A percentile compares a stretch with the other conserved stretches of the same genome.
These are phyloP conservation scores for Chloranthus sessilifolius DNA, from an alignment of 164 flowering plant species.

Conservation along the genomic window DNA sequence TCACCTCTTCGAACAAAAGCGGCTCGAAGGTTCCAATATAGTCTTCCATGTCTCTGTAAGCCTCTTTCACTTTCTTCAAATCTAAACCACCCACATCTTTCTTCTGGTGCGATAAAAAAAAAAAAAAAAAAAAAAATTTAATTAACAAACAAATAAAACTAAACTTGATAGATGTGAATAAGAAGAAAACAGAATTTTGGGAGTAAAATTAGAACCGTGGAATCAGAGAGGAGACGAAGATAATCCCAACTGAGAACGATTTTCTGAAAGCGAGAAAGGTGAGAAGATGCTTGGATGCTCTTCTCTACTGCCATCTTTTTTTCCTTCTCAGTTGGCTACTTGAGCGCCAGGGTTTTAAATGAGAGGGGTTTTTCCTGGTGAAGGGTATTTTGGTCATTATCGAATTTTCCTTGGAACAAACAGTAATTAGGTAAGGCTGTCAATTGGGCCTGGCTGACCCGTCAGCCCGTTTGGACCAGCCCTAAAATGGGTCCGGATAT, in stretches of 20 bases:
- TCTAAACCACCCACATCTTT: constrained; percentile 24
- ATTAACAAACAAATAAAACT: not conserved
- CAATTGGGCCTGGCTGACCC: no score
- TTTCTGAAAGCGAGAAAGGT: constrained; percentile 49
- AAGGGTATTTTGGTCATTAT: no score
- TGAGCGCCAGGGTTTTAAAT: no score
- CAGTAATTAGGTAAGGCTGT: no score
- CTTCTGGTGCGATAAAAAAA: constrained; percentile 11
- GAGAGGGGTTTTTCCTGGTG: no score
- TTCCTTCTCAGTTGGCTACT: no score
- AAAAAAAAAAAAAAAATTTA: not conserved
- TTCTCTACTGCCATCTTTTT: constrained; percentile 9
- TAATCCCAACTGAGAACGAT: constrained; percentile 87
- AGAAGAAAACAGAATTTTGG: not conserved
- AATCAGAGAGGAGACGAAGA: constrained; percentile 42
- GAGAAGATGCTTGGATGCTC: constrained; percentile 19
- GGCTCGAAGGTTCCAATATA: constrained; percentile 82
- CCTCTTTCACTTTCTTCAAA: constrained; percentile 51
- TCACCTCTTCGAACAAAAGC: constrained; percentile 85
- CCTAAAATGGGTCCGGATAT: no score
- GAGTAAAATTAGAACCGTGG: constrained; percentile 16
- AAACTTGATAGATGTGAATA: not conserved
- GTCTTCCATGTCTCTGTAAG: constrained; percentile 62
- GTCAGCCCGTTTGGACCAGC: no score
- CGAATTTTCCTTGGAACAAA: no score